Conservation (phyloP, 73 alveolate species). For the Paramecium caudatum region DNA sequence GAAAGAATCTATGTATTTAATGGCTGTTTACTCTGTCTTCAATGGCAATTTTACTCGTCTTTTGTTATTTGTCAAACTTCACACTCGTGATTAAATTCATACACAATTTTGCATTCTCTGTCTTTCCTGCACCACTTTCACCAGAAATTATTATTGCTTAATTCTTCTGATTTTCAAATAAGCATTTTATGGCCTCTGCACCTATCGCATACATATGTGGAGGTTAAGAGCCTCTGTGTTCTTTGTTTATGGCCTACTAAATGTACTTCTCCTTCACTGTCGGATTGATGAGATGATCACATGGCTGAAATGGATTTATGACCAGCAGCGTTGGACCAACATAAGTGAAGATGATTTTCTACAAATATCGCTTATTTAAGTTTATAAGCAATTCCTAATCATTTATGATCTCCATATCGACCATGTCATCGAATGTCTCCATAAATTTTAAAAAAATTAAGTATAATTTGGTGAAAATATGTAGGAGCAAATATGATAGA, state of each 20-base stretch:
- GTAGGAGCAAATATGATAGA: too few relatives aligned
- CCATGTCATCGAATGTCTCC: conserved; percentile 87
- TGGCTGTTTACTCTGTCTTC: conserved; percentile 35
- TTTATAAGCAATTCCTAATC: conserved; percentile 89
- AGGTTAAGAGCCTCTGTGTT: conserved; percentile 76
- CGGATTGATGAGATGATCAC: conserved; percentile 88
- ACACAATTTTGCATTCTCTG: conserved; percentile 98
- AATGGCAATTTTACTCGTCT: conserved; percentile 35
- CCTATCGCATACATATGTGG: conserved; percentile 97
- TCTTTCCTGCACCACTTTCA: conserved; percentile 99
- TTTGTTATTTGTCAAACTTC: conserved; percentile 59
- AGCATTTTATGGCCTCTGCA: conserved; percentile 88
- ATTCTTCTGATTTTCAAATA: conserved; percentile 85
- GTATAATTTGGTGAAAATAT: too few relatives aligned
- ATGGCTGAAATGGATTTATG: conserved; percentile 93
- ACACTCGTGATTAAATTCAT: conserved; percentile 92
- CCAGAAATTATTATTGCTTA: conserved; percentile 98
- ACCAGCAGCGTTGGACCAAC: conserved; percentile 97
- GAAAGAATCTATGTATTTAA: conserved; percentile 93
- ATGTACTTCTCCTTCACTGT: conserved; percentile 59
- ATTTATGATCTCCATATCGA: conserved; percentile 85
- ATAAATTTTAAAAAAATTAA: conserved; percentile 6
- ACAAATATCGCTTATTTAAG: conserved; percentile 85
- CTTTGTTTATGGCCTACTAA: conserved; percentile 64
- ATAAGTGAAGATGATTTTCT: conserved; percentile 93